Conservation (phyloP, 441 rosid species). For the Macaranga tanarius region DNA sequence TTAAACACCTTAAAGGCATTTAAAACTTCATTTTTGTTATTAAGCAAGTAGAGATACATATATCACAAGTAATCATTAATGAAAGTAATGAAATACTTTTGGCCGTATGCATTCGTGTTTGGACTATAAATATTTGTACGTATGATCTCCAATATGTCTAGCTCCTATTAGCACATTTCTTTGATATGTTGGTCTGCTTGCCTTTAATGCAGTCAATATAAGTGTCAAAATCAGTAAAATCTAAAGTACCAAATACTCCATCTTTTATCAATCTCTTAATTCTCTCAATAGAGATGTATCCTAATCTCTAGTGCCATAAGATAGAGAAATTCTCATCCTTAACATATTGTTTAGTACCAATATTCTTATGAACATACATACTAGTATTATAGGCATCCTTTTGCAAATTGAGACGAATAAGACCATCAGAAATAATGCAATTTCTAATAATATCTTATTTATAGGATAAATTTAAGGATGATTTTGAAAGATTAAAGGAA, state of each 20-base stretch:
- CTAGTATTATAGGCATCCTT: no score
- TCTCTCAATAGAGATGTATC: conserved; percentile 4
- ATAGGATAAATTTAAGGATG: neutral
- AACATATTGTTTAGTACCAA: neutral
- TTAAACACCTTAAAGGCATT: conserved; percentile 16
- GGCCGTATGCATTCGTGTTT: neutral
- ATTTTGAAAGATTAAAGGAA: no score
- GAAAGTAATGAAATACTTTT: neutral
- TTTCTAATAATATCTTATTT: neutral
- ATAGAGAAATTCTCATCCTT: neutral
- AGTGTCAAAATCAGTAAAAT: neutral
- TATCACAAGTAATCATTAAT: neutral
- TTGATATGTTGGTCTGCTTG: neutral
- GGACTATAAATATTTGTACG: neutral
- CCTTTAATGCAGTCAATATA: conserved; percentile 2
- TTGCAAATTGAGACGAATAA: neutral
- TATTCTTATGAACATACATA: neutral
- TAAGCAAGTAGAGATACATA: conserved; percentile 14
- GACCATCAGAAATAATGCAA: neutral
- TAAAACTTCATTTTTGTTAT: conserved; percentile 3
- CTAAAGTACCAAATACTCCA: neutral
- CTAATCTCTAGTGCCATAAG: neutral
- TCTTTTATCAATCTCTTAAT: conserved; percentile 3
- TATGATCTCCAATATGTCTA: neutral
- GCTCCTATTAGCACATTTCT: neutral